These are phyloP conservation scores for Mucor irregularis DNA, from an alignment of 371 early-diverging fungal genomes.

Conservation along the genomic window DNA sequence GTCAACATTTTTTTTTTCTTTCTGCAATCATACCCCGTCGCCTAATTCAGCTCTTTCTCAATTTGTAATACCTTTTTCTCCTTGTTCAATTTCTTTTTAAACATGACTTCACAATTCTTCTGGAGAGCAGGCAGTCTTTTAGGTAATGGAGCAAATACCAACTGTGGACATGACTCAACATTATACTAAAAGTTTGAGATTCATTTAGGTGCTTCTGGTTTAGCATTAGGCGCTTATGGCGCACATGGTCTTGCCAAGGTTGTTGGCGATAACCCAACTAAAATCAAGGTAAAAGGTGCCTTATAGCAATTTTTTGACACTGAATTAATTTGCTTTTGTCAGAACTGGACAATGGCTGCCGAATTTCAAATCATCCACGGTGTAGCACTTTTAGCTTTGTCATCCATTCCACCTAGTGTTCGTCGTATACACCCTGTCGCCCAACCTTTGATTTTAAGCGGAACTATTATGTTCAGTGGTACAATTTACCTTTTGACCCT, in stretches of 20 bases:
- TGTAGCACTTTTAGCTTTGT: slow-evolving; percentile 61
- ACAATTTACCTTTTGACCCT: slow-evolving; percentile 62
- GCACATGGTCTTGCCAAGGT: slow-evolving; percentile 72
- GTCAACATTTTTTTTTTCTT: no score
- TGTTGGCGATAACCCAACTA: slow-evolving; percentile 58
- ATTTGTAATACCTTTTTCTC: no score
- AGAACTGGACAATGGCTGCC: slow-evolving; percentile 69
- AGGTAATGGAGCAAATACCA: slow-evolving; percentile 24
- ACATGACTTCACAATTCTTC: slow-evolving; percentile 51
- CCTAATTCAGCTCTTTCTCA: no score
- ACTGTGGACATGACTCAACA: background rate
- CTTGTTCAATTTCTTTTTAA: no score
- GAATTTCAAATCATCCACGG: slow-evolving; percentile 74
- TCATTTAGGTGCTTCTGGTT: slow-evolving; percentile 74
- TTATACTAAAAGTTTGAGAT: background rate
- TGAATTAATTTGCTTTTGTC: no score
- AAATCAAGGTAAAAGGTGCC: slow-evolving; percentile 40
- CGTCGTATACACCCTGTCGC: slow-evolving; percentile 44
- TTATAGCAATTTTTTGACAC: no score
- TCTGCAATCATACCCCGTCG: no score
- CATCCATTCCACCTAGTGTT: slow-evolving; percentile 43
- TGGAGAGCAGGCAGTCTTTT: slow-evolving; percentile 55
- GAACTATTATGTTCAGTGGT: slow-evolving; percentile 69
- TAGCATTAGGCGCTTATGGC: slow-evolving; percentile 76
- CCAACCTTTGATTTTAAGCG: slow-evolving; percentile 57